Evolutionary conservation across 768 basidiomycete genomes (phyloP), one percentile per base, ranked within the genome.

Genomic region (Fomitopsis serialis): DNA sequence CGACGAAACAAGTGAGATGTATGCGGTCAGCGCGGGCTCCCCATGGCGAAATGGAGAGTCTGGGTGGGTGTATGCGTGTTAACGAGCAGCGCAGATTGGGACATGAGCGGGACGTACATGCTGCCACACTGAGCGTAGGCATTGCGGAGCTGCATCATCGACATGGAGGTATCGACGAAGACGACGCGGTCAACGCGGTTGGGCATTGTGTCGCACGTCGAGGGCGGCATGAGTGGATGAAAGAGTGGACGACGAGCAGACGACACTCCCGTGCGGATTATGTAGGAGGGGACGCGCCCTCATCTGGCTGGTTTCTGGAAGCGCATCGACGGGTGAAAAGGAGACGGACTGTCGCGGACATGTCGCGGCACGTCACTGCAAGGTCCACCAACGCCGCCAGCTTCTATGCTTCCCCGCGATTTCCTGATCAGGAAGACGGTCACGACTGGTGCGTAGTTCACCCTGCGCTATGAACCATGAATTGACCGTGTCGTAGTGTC

Each of bases 101-200:
- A 22, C 29, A 29, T 17, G 24, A 47, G 25, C 19, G 11, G 42
- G 8, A 58, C 64, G 29, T 12, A 66, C 65, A 66, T 61, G 25
- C 58, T 37, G 8, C 65, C 65, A 13, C 52, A 63, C 19, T 35
- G 50, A 2, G 49, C 25, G 52, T 61, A 60, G 1, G 48, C 45
- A 13, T 46, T 21, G 6, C 49, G 51, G 0, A 64, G 42, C 2
- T 62, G 48, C 7, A 49, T 48, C 13, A 42, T 45, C 15, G 70
- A 69, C 17, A 57, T 68, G 42, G 57, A 15, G 3, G 63, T 59
- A 21, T 62, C 62, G 49, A 66, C 42, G 48, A 58, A 55, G 66
- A 73, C 45, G 62, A 69, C 48, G 48, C 72, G 42, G 55, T 65
- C 46, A 61, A 68, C 53, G 66, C 73, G 60, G 15, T 15, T 40